phyloP scores from a whole-genome alignment of 345 rosid species.

The Boechera stricta region DNA sequence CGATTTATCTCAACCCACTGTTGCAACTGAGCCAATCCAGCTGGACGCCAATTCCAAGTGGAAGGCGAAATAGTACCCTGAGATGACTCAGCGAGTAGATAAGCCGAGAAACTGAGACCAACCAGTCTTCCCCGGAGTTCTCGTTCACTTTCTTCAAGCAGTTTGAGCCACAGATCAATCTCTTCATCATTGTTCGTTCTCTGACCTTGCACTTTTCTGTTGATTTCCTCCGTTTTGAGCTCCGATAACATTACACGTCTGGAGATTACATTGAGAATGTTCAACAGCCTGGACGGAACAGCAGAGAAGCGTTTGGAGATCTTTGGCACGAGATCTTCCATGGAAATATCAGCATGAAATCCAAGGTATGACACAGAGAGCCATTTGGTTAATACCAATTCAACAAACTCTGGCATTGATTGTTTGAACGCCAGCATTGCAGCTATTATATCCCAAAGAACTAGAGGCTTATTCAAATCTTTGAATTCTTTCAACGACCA shows the following conservation, averaged over 20 bases:
- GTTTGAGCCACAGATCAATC: slow-evolving; percentile 63
- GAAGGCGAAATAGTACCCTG: slow-evolving; percentile 31
- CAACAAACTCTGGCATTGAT: slow-evolving; percentile 62
- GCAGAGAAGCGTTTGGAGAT: slow-evolving; percentile 52
- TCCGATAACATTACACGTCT: slow-evolving; percentile 69
- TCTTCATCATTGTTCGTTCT: slow-evolving; percentile 42
- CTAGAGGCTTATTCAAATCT: slow-evolving; percentile 59
- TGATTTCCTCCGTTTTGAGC: slow-evolving; percentile 61
- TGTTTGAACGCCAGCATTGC: slow-evolving; percentile 75
- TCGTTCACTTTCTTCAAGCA: slow-evolving; percentile 69
- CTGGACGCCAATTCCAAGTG: slow-evolving; percentile 60
- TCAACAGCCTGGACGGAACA: slow-evolving; percentile 69
- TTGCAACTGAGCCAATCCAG: slow-evolving; percentile 74
- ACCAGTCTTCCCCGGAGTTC: slow-evolving; percentile 87
- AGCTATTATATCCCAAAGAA: slow-evolving; percentile 79
- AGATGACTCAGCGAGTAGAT: slow-evolving; percentile 38
- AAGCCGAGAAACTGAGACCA: slow-evolving; percentile 63
- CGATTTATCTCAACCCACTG: slow-evolving; percentile 65
- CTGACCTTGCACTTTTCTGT: slow-evolving; percentile 47
- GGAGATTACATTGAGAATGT: slow-evolving; percentile 72
- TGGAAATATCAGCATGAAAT: slow-evolving; percentile 47
- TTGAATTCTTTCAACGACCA: slow-evolving; percentile 71
- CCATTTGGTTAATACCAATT: slow-evolving; percentile 67
- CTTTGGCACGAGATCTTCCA: slow-evolving; percentile 52
- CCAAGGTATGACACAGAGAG: slow-evolving; percentile 58